These are phyloP conservation scores for Aspergillus incahuasiensis DNA, from an alignment of 495 filamentous ascomycete genomes.

Conservation along the genomic window DNA sequence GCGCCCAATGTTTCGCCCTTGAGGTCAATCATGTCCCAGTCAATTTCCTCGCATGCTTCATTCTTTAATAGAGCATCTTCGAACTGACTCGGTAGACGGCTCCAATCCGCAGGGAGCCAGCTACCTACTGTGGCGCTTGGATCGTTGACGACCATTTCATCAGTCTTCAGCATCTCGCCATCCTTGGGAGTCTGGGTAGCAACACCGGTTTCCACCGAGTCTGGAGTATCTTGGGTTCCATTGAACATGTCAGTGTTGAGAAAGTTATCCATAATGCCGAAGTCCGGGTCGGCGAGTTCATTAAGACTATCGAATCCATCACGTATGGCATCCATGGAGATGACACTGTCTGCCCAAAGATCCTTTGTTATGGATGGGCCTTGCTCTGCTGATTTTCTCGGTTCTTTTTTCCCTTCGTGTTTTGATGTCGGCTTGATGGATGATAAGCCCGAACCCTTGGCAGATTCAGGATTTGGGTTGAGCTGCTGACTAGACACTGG, in stretches of 20 bases:
- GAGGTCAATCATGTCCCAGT: conserved; percentile 30
- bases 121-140: conserved; percentile 20
- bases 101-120: conserved; percentile 33
- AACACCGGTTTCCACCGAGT: conserved; percentile 32
- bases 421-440: conserved; percentile 25
- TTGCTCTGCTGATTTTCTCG: conserved; percentile 21
- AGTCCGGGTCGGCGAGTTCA: conserved; percentile 27
- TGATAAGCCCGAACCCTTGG: conserved; percentile 25
- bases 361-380: conserved; percentile 24
- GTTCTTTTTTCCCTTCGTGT: conserved; percentile 31
- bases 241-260: conserved; percentile 42
- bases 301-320: conserved; percentile 37
- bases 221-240: conserved; percentile 39
- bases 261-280: conserved; percentile 38
- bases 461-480: conserved; percentile 32
- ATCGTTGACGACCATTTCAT: conserved; percentile 20
- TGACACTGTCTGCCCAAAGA: conserved; percentile 39
- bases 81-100: conserved; percentile 24
- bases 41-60: conserved; percentile 28
- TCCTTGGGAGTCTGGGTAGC: conserved; percentile 39
- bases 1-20: conserved; percentile 21
- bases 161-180: conserved; percentile 17
- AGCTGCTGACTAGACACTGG: conserved; percentile 40
- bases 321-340: conserved; percentile 39
- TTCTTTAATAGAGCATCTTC: conserved; percentile 21